Evolutionary conservation across 768 basidiomycete species (phyloP).

Genomic region (Sporobolomyces phaffii): DNA sequence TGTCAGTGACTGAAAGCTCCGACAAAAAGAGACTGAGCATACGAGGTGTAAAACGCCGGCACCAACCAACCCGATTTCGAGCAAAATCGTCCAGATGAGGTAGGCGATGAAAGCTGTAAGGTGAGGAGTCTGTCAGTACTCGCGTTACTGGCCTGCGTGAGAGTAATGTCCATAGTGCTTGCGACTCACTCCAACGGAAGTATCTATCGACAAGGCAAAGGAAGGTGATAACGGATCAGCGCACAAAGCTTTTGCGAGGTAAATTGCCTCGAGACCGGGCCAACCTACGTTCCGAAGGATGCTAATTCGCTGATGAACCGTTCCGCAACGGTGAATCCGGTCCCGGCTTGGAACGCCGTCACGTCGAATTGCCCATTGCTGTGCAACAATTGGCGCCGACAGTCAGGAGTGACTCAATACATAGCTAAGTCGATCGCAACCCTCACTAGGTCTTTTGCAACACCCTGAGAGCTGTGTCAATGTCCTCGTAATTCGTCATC

Average conservation of each 20-base stretch:
- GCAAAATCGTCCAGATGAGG: background rate
- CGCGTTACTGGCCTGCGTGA: too few species aligned
- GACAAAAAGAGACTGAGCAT: background rate
- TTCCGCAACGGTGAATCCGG: background rate
- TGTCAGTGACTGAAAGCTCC: too few species aligned
- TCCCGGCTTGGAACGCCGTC: background rate
- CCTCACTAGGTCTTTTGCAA: background rate
- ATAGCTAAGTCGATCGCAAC: too few species aligned
- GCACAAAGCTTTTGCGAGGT: background rate
- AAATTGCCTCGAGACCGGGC: too few species aligned
- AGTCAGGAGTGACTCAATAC: too few species aligned
- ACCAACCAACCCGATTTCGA: background rate
- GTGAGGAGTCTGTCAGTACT: too few species aligned
- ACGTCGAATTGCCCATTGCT: conserved; percentile 19
- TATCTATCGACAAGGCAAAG: background rate
- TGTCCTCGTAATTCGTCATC: background rate
- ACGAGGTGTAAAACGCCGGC: conserved; percentile 15
- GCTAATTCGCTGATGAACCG: background rate
- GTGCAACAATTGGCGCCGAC: too few species aligned
- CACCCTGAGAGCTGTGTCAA: background rate
- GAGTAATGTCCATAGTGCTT: too few species aligned
- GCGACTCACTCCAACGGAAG: conserved; percentile 24
- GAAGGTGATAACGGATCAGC: background rate
- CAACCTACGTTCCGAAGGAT: conserved; percentile 16
- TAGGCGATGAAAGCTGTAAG: conserved; percentile 6